These are phyloP conservation scores for Passiflora organensis DNA, from an alignment of 345 rosid species.

Conservation along the genomic window DNA sequence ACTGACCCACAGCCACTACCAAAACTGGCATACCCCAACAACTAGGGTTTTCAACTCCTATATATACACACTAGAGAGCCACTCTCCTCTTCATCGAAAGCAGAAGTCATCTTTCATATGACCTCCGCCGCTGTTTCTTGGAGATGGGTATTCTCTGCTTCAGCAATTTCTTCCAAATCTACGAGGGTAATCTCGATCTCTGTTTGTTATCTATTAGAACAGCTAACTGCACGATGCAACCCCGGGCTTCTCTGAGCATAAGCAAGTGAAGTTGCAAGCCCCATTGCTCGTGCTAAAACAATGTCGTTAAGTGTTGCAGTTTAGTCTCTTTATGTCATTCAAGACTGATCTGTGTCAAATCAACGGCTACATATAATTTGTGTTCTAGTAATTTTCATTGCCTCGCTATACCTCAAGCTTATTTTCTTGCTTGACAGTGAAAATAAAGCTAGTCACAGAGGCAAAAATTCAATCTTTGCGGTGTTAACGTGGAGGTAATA, in stretches of 20 bases:
- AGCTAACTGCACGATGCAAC: slow-evolving; percentile 13
- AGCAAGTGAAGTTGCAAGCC: slow-evolving; percentile 10
- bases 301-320: slow-evolving; percentile 23
- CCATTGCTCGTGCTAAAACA: slow-evolving; percentile 19
- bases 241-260: slow-evolving; percentile 21
- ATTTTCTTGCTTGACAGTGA: slow-evolving; percentile 24
- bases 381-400: slow-evolving; percentile 1
- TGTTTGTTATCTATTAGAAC: too few species aligned
- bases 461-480: slow-evolving; percentile 33
- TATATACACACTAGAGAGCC: too few species aligned
- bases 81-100: too few species aligned
- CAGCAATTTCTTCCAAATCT: too few species aligned
- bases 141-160: too few species aligned
- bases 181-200: too few species aligned
- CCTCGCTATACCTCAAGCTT: slow-evolving; percentile 55
- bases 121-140: too few species aligned
- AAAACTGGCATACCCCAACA: too few species aligned
- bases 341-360: slow-evolving; percentile 26
- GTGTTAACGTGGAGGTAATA: slow-evolving; percentile 48
- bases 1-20: too few species aligned
- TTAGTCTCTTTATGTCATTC: slow-evolving; percentile 3
- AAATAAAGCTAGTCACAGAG: slow-evolving; percentile 50
- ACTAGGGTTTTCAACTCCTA: too few species aligned
- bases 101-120: too few species aligned
- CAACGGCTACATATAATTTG: slow-evolving; percentile 34